phyloP scores from a whole-genome alignment of 768 basidiomycete species.

The Kondoa subrosea region DNA sequence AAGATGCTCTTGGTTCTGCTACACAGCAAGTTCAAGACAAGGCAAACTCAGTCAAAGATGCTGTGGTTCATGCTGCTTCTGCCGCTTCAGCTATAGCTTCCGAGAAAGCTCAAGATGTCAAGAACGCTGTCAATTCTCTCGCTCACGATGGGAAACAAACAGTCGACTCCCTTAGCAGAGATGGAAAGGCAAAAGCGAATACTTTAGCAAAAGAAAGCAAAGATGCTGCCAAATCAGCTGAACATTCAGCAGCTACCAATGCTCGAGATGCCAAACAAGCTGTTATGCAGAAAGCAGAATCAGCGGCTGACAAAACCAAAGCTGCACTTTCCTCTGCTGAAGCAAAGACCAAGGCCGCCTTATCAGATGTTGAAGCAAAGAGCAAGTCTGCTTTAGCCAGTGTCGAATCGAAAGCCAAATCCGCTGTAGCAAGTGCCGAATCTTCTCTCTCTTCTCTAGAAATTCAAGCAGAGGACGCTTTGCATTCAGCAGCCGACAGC shows the following conservation, averaged over 20 bases:
- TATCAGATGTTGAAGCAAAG: constrained; percentile 40
- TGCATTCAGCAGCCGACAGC: background rate
- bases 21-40: background rate
- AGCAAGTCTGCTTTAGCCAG: constrained; percentile 38
- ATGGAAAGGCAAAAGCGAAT: too few relatives aligned
- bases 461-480: constrained; percentile 6
- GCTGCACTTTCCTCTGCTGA: constrained; percentile 22
- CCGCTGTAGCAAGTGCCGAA: constrained; percentile 37
- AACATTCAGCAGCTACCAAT: background rate
- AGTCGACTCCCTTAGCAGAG: too few relatives aligned
- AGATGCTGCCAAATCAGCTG: background rate
- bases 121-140: background rate
- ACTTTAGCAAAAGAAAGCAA: background rate
- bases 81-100: background rate
- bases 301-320: constrained; percentile 26
- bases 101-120: background rate
- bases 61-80: background rate
- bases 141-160: too few relatives aligned
- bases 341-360: constrained; percentile 26
- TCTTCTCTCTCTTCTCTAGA: constrained; percentile 29
- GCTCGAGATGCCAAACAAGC: background rate
- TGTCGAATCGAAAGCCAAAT: constrained; percentile 34
- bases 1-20: background rate
- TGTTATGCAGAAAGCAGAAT: constrained; percentile 6
- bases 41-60: background rate